Conservation (phyloP, 805 yeast genomes). For the Hanseniaspora lachancei region DNA sequence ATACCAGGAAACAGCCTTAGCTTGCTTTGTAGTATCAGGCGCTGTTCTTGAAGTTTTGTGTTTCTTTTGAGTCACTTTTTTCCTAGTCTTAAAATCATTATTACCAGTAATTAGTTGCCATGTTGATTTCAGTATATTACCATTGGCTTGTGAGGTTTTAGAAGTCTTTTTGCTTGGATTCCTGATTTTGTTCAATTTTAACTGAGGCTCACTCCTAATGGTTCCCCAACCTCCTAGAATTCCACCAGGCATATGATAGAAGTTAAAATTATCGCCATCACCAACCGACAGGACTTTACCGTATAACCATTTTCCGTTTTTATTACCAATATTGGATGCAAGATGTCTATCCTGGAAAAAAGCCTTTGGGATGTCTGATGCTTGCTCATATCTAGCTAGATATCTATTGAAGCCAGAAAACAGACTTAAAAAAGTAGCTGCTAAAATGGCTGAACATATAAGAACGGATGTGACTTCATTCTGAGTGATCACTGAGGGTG, state of each 20-base stretch:
- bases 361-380: constrained; percentile 37
- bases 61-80: background rate
- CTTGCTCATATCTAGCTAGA: constrained; percentile 39
- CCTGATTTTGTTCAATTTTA: constrained; percentile 25
- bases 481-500: background rate
- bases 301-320: constrained; percentile 29
- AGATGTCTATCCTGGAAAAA: constrained; percentile 28
- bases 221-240: constrained; percentile 83
- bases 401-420: constrained; percentile 33
- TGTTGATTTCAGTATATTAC: background rate
- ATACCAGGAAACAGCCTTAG: background rate
- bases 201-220: constrained; percentile 54
- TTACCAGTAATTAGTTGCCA: background rate
- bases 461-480: constrained; percentile 14
- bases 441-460: constrained; percentile 25
- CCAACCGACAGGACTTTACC: constrained; percentile 87
- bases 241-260: constrained; percentile 93
- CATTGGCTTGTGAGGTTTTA: background rate
- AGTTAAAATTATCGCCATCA: constrained; percentile 88
- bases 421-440: constrained; percentile 32
- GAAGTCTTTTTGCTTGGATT: background rate
- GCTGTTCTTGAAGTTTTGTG: background rate
- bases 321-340: constrained; percentile 1
- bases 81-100: too few relatives aligned
- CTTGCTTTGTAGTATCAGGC: background rate